Base-by-base conservation (phyloP, 768 basidiomycete species). In the Xerocomellus amylosporus region DNA sequence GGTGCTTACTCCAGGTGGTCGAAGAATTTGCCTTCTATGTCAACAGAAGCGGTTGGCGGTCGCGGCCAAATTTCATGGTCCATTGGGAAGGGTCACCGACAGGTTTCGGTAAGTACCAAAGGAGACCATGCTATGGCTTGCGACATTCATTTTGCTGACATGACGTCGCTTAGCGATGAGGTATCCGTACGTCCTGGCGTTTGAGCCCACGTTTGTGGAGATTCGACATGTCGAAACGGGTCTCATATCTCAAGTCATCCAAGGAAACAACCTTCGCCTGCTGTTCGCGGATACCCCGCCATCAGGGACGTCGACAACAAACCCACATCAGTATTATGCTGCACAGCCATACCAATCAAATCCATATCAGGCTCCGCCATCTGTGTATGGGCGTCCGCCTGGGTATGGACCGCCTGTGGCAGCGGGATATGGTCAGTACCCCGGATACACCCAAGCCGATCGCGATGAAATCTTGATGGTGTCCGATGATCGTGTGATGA, bases 21-120 rank as follows among this genome's bases (percentile, higher is more conserved):
- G 36, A 50, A 97, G 97, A 98, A 74, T 99, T 98, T 69, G 97
- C 97, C 0, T 98, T 99, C 69, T 98, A 98, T 71, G 94, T 99
- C 60, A 96, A 98, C 73, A 93, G 91, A 77, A 95, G 87, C 58
- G 97, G 97, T 3, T 89, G 93, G 76, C 79, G 93, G 56, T 92
- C 95, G 46, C 78, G 91, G 49, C 88, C 84, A 58, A 86, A 92
- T 53, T 98, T 98, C 77, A 91, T 95, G 81, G 91, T 98, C 14
- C 81, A 90, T 59, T 99, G 97, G 97, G 96, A 98, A 72, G 97
- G 97, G 9, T 79, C 78, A 41, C 97, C 97, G 0, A 91, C 92
- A 6, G 88, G 89, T 36, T 98, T 99, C 65, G 97, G 96, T 97
- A 69, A 65, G 91, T 74, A 3, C n/a, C 26, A 30, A 31, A 34